Percentiles rank a stretch among this genome's conserved stretches.
These are phyloP conservation scores for Peronospora farinosa DNA, from an alignment of 352 stramenopile species.

Conservation along the genomic window DNA sequence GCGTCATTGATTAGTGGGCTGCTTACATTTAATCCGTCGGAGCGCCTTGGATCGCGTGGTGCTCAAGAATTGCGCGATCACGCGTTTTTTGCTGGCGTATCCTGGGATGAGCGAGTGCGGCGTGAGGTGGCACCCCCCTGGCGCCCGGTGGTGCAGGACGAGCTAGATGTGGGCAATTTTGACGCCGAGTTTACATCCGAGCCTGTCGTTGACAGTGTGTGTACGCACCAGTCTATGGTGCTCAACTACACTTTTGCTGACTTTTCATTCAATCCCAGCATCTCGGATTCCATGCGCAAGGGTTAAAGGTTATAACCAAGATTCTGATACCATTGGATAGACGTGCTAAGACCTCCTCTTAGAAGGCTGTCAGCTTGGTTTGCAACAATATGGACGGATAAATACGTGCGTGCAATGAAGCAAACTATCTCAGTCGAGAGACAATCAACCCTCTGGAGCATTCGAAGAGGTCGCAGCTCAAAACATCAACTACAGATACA, in stretches of 20 bases:
- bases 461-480: no score
- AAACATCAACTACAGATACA: no score
- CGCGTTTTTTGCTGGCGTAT: conserved; percentile 78
- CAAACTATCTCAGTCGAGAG: conserved; percentile 3
- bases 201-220: conserved; percentile 68
- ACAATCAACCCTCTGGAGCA: no score
- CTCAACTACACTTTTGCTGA: conserved; percentile 61
- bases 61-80: conserved; percentile 70
- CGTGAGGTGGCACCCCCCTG: conserved; percentile 54
- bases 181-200: conserved; percentile 70
- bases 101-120: conserved; percentile 75
- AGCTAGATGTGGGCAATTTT: conserved; percentile 77
- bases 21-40: conserved; percentile 63
- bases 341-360: no score
- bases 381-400: conserved; percentile 8
- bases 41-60: conserved; percentile 56
- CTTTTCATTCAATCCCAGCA: conserved; percentile 72
- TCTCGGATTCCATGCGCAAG: conserved; percentile 46
- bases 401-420: conserved; percentile 10
- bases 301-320: conserved; percentile 23
- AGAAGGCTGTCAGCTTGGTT: conserved; percentile 8
- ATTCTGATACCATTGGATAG: background rate
- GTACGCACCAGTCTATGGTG: conserved; percentile 55
- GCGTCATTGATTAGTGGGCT: conserved; percentile 68
- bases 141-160: conserved; percentile 55